A percentile compares a stretch with the other conserved stretches of the same genome.
Conservation (phyloP, 2,329 filamentous ascomycete species). For the Zasmidium citrigriseum region DNA sequence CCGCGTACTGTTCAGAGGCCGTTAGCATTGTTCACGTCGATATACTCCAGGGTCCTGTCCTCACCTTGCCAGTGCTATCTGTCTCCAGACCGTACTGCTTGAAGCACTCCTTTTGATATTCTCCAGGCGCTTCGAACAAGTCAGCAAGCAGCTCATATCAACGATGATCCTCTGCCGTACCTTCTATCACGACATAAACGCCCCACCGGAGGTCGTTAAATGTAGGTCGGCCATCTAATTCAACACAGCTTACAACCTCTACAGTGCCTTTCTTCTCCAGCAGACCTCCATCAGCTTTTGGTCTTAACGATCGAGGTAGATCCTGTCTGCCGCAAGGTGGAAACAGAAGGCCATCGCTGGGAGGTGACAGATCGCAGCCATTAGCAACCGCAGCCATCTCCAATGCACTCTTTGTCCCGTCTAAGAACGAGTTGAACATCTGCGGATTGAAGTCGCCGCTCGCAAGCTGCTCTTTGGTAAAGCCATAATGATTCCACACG, state of each 20-base stretch:
- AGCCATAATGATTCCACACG: slow-evolving; percentile 50
- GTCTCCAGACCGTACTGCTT: slow-evolving; percentile 49
- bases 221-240: slow-evolving; percentile 44
- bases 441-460: slow-evolving; percentile 49
- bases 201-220: slow-evolving; percentile 47
- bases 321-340: slow-evolving; percentile 48
- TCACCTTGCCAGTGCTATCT: slow-evolving; percentile 38
- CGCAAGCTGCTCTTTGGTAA: slow-evolving; percentile 47
- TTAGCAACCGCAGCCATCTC: slow-evolving; percentile 54
- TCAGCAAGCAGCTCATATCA: not conserved
- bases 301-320: slow-evolving; percentile 44
- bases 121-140: slow-evolving; percentile 35
- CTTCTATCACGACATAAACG: slow-evolving; percentile 48
- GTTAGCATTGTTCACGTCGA: too few relatives aligned
- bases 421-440: slow-evolving; percentile 53
- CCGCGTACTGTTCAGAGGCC: slow-evolving; percentile 45
- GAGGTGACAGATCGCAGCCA: slow-evolving; percentile 45
- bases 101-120: slow-evolving; percentile 48
- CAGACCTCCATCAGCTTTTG: slow-evolving; percentile 44
- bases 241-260: slow-evolving; percentile 49
- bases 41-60: too few relatives aligned
- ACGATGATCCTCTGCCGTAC: not conserved
- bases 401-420: slow-evolving; percentile 50
- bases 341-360: slow-evolving; percentile 45
- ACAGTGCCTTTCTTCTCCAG: slow-evolving; percentile 46